Evolutionary conservation across 495 filamentous ascomycete genomes (phyloP), one percentile per base, ranked within the genome.

Genomic region (Aspergillus cristatus): DNA sequence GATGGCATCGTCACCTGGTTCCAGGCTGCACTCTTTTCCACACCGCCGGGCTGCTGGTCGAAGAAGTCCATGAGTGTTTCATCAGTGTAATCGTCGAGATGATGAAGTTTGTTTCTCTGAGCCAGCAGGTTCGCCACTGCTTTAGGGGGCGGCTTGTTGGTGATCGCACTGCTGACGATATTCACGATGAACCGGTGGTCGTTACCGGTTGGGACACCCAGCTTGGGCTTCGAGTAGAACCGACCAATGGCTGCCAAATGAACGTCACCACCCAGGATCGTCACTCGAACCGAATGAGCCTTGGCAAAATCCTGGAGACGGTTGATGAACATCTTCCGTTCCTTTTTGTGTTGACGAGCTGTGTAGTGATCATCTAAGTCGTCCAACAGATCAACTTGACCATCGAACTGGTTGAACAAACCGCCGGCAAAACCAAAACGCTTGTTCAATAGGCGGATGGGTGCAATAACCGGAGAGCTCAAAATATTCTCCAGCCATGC

Each of bases 311-410:
- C 62, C 54, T 96, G 88, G 15, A 95, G 72, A 16, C 81, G 74
- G 30, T 78, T 70, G 22, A 94, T 56, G 17, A 97, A 68, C 20
- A 69, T 62, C 43, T 78, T 80, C 31, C 90, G 81, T 66, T 96
- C 90, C 29, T 75, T 72, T 57, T 95, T 97, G 69, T 97, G 90
- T 38, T 86, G 86, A 20, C 78, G 76, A 10, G 90, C 87, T 18
- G 86, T 94, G 63, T 95, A 95, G 54, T 97, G 90, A 54, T 95
- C 90, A 53, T 95, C 89, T 13, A 96, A 68, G 49, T 96, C 90
- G 53, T 97, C 90, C 6, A 95, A 67, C 17, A 95, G 69, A 68
- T 97, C 90, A 10, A 93, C 78, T 45, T 78, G 75, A 17, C 90
- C 90, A 56, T 95, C 90, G 40, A 95, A 97, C 34, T 81, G 75